Base-by-base conservation (phyloP, 306 rosid genomes). In the Vachellia pachyceras region DNA sequence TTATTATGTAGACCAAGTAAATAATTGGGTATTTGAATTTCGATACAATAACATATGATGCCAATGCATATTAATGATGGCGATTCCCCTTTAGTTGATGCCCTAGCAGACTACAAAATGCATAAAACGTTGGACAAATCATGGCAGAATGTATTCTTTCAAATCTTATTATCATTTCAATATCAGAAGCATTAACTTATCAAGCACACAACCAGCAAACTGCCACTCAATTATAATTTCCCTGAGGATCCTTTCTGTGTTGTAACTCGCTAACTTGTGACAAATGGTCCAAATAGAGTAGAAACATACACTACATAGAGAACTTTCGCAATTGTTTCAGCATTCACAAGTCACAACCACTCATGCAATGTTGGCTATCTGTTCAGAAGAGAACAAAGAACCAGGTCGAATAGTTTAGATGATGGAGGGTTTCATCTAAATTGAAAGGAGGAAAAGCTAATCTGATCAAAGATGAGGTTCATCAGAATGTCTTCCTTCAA, bases 11-110 rank as follows among this genome's bases (percentile, higher is more conserved):
- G 36, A 73, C 47, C 15, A 73, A n/a, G 73, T 47, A 73, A 25
- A 78, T 33, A 85, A 69, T 54, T 3, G 22, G 47, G 10, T 46
- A 58, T 47, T 42, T 39, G 71, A 78, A 72, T 29, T 50, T 65
- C 74, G 67, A 55, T 37, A 42, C 33, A 10, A 47, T 46, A 2
- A 11, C 44, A 76, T 55, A 23, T 37, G 46, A 61, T 14, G 20
- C 29, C 37, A 73, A 78, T 74, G 39, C 29, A 69, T 18, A 74
- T 77, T 46, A 47, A 33, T n/a, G 52, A 18, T 35, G 54, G 54
- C 23, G 45, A 41, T 29, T 10, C 57, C 42, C 57, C 13, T 11
- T 37, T 6, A 52, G 36, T 60, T 75, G 63, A 79, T 37, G n/a
- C n/a, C n/a, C n/a, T n/a, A n/a, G n/a, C n/a, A n/a, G n/a, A n/a